These are phyloP conservation scores for Sphaerosporella brunnea DNA, from an alignment of 495 filamentous ascomycete genomes.

Conservation along the genomic window DNA sequence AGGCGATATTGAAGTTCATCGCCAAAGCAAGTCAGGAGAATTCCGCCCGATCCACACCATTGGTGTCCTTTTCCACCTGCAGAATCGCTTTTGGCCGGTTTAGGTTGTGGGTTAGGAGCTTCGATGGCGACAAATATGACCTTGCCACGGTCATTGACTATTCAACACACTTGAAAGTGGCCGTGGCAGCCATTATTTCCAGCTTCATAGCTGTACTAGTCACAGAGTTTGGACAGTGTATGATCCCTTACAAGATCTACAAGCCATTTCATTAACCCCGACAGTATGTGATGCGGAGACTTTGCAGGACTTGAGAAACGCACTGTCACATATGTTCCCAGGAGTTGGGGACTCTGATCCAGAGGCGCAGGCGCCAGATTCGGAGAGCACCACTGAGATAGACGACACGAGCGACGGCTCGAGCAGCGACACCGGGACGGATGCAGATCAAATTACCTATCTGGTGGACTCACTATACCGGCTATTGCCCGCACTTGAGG, in stretches of 20 bases:
- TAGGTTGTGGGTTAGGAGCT: not conserved
- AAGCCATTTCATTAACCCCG: not conserved
- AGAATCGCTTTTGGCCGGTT: not conserved
- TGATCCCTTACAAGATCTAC: not conserved
- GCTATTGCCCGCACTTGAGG: not conserved
- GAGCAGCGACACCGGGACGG: not conserved
- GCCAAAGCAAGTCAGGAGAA: not conserved
- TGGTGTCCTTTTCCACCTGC: not conserved
- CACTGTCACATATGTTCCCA: not conserved
- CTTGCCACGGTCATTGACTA: not conserved
- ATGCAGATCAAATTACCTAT: not conserved
- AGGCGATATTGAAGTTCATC: not conserved
- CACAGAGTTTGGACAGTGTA: not conserved
- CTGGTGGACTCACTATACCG: not conserved
- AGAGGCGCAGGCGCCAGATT: too few species aligned
- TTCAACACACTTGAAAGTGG: not conserved
- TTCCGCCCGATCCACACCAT: not conserved
- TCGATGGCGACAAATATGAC: not conserved
- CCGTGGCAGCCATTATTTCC: not conserved
- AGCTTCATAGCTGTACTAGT: not conserved
- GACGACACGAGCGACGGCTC: not conserved
- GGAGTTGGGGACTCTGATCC: too few species aligned
- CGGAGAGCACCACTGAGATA: not conserved
- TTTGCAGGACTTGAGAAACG: not conserved
- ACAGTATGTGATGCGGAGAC: not conserved